Evolutionary conservation across 148 eudicot species (phyloP), one percentile per base, ranked within the genome.

Genomic region (Cornus kousa): DNA sequence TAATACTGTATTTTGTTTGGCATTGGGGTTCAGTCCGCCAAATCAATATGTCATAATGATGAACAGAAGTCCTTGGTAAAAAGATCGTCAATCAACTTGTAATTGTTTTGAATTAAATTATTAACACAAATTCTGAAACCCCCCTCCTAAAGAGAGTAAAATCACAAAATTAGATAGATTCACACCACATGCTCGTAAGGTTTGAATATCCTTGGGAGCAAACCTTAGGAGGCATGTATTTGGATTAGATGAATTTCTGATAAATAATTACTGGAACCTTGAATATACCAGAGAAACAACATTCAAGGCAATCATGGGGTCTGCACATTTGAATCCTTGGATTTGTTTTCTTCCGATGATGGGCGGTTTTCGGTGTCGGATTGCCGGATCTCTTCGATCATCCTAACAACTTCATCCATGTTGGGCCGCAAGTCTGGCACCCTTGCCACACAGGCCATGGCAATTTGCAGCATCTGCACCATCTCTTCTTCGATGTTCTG

Each of bases 401-500:
- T 86, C 57, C 86, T 74, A 28, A 86, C 85, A 23, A 86, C 89
- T 60, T 88, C 89, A 57, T 74, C 83, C 85, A 86, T 86, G 24
- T 24, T 72, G 2, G 91, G 91, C 67, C 91, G 62, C 84, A 64
- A 71, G 46, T 86, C 88, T 0, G 91, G 87, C 17, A 68, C 82
- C 80, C 62, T 74, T 17, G 50, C 86, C 4, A 81, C 87, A 77
- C 91, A 88, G 0, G 87, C 87, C 91, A 88, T 82, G 3, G 86
- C 91, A 62, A 88, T 80, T 65, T 88, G 89, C 78, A 88, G 85
- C 91, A 88, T 85, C 72, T 84, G 89, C 70, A 88, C 87, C 91
- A 88, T 88, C 80, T 88, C 91, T 35, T 84, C 89, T 77, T 88
- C 89, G 5, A 84, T 81, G 81, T 88, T 84, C 3, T 84, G 85